A percentile compares a stretch with the other conserved stretches of the same genome.
Evolutionary conservation across 1,284 basidiomycete genomes (phyloP).

Genomic region (Sanguinoderma infundibulare): DNA sequence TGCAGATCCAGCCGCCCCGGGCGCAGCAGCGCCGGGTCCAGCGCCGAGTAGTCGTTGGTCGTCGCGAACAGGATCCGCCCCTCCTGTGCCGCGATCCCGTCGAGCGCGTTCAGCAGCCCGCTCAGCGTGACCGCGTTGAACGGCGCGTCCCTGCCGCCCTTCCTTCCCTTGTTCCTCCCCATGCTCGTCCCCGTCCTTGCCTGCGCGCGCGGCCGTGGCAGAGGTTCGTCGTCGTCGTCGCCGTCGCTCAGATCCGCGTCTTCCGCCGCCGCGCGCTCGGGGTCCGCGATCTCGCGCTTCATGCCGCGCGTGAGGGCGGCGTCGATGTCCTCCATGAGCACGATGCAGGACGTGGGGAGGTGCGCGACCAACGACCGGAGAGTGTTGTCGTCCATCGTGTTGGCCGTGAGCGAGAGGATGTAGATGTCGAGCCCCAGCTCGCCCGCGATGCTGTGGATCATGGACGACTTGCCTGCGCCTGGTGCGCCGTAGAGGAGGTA

Average conservation of each 20-base stretch:
- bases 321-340: slow-evolving; percentile 84
- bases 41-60: slow-evolving; percentile 69
- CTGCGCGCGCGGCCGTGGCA: no score
- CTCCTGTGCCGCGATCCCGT: slow-evolving; percentile 78
- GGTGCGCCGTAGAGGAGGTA: slow-evolving; percentile 77
- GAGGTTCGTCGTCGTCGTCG: no score
- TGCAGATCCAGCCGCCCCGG: slow-evolving; percentile 84
- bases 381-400: slow-evolving; percentile 67
- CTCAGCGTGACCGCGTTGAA: slow-evolving; percentile 62
- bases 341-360: slow-evolving; percentile 71
- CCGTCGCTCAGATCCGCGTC: no score
- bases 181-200: no score
- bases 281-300: slow-evolving; percentile 44
- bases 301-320: slow-evolving; percentile 68
- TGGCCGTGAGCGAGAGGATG: slow-evolving; percentile 69
- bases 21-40: slow-evolving; percentile 75
- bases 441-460: slow-evolving; percentile 77
- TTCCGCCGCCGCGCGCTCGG: slow-evolving; percentile 15
- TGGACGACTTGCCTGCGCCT: slow-evolving; percentile 77
- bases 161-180: neutral
- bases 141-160: slow-evolving; percentile 15
- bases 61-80: slow-evolving; percentile 79
- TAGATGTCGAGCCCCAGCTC: slow-evolving; percentile 77
- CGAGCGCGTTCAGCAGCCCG: slow-evolving; percentile 77
- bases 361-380: slow-evolving; percentile 64